Base-by-base conservation (phyloP, 2,329 filamentous ascomycete species). In the Didymellaceae sp. region DNA sequence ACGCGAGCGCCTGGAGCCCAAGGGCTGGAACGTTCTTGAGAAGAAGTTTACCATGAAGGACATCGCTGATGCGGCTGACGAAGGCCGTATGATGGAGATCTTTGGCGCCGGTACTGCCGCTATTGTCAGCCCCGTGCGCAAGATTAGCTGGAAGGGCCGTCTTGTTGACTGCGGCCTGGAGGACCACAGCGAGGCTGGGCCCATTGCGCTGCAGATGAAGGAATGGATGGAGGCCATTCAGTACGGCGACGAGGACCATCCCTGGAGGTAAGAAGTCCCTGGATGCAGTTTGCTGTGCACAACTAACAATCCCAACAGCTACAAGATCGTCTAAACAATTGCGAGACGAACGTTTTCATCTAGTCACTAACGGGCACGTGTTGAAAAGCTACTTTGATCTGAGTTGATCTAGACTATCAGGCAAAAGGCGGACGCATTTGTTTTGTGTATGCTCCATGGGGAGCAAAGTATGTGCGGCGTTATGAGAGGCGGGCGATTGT, bases 191-290 rank as follows among this genome's bases (percentile, higher is more conserved):
- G 93, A 99, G 79, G 91, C 91, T 9, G 94, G 94, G 33, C 88
- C 92, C 68, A 81, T 97, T 66, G 88, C 94, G 8, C 77, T 85
- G 65, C 84, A 84, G 75, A 92, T 99, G 87, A 96, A 96, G 85
- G 84, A 88, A 66, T 99, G 94, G 94, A 97, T 99, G 57, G 92
- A 96, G 79, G 87, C 79, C 21, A 92, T 95, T 62, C 93, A 97
- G 78, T 97, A 97, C 72, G 94, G 94, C 57, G 92, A 97, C 59
- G 84, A 90, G 72, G 68, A 71, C 30, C 91, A 97, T 73, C 82
- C 87, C 60, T 99, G 94, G 94, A 97, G 92, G 81, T 87, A 86
- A 73, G 77, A 69, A 24, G 35, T 14, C 22, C 17, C 22, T 17
- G 6, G 16, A 17, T 33, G n/a, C 11, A 2, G 14, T 14, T 8